Evolutionary conservation across 495 filamentous ascomycete species (phyloP), one percentile per base, ranked within the genome.

Genomic region (Penicillium nucicola): DNA sequence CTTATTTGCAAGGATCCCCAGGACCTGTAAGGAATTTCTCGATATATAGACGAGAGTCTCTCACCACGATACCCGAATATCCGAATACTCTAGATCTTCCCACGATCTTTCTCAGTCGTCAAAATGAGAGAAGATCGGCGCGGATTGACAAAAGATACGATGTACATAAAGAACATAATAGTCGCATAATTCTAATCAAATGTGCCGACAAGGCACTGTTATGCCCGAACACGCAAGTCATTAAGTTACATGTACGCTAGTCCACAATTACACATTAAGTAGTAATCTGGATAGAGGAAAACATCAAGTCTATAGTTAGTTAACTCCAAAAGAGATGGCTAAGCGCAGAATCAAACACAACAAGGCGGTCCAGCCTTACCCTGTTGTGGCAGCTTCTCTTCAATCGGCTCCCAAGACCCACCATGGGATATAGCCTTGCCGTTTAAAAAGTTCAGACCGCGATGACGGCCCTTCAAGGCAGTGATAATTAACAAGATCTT

Each of bases 401-500:
- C 25, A 9, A 9, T 1, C 2, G 25, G 25, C 7, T 9, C 25
- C 25, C 5, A 28, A 28, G 25, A 28, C 25, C 25, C 25, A 9
- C 25, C 25, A 28, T 8, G 25, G 6, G 25, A 28, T 8, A 28
- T 28, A 9, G 25, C 25, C 25, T 28, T 28, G 25, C 25, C 25
- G 1, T 9, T 0, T 1, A 8, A 28, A 8, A 28, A 28, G 10
- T 28, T 8, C 52, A 92, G 64, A 1, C 88, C 88, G 4, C 90
- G 75, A 69, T 92, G 88, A 17, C 90, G 68, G 0, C 90, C 90
- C 14, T 87, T 64, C 20, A 95, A 58, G 77, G 92, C 87, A 12
- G 95, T 83, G 3, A 79, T 82, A 44, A 83, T 84, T 5, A 95
- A 68, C 7, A 95, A 77, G 32, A 95, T 45, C 64, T 93, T 95